Percentiles rank a stretch among this genome's conserved stretches.
phyloP scores from a whole-genome alignment of 1,284 basidiomycete genomes.

The Ustanciosporium gigantosporum region DNA sequence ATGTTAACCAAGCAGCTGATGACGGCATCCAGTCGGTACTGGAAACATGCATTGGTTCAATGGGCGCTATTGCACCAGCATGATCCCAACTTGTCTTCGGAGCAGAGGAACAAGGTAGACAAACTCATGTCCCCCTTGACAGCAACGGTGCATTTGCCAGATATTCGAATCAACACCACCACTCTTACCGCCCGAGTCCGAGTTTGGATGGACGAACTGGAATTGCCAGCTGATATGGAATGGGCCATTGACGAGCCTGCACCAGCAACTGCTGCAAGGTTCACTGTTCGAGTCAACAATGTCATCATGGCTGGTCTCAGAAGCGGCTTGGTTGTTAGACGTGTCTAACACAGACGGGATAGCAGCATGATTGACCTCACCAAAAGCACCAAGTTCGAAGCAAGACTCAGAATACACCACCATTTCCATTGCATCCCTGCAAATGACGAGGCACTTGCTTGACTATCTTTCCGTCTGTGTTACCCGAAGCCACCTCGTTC shows the following conservation, averaged over 20 bases:
- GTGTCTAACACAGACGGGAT: conserved; percentile 12
- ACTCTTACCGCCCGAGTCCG: conserved; percentile 22
- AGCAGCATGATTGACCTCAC: neutral
- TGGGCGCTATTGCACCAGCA: conserved; percentile 7
- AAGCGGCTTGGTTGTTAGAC: conserved; percentile 13
- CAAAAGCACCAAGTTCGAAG: neutral
- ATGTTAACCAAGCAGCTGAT: conserved; percentile 20
- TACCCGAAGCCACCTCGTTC: no score
- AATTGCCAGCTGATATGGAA: conserved; percentile 26
- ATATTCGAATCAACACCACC: conserved; percentile 18
- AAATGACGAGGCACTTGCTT: no score
- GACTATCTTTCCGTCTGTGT: no score
- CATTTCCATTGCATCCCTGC: no score
- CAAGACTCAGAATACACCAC: no score
- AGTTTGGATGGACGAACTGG: conserved; percentile 25
- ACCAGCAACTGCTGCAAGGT: conserved; percentile 7
- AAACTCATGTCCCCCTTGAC: conserved; percentile 6
- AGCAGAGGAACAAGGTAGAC: neutral
- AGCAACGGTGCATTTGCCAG: conserved; percentile 23
- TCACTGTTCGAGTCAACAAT: conserved; percentile 9
- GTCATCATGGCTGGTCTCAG: conserved; percentile 24
- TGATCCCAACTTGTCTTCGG: neutral
- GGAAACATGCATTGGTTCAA: conserved; percentile 26
- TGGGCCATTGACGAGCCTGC: conserved; percentile 11
- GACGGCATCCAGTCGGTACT: conserved; percentile 24